Evolutionary conservation across 306 rosid genomes (phyloP).

Genomic region (Lathyrus sativus): DNA sequence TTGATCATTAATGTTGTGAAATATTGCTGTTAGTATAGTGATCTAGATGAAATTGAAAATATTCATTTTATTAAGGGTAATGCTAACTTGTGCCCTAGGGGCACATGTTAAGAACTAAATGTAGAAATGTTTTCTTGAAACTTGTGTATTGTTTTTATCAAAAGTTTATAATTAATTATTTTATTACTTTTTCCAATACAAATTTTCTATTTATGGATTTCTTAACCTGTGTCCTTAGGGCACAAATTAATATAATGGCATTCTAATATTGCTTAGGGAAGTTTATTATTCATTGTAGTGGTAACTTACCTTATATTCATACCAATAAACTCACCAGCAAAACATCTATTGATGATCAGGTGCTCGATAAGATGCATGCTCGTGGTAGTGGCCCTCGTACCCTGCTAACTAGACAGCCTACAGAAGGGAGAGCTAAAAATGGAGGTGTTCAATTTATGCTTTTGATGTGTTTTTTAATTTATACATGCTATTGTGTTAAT

Average conservation of each 20-base stretch:
- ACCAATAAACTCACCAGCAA: constrained; percentile 26
- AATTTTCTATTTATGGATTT: too few species aligned
- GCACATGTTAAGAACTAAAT: too few species aligned
- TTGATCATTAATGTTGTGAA: constrained; percentile 11
- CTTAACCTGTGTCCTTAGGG: too few species aligned
- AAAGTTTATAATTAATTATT: too few species aligned
- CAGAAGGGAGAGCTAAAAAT: constrained; percentile 91
- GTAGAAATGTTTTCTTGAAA: too few species aligned
- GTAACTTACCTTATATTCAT: constrained; percentile 11
- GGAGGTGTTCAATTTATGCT: constrained; percentile 64
- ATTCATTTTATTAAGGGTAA: not conserved
- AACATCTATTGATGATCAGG: constrained; percentile 51
- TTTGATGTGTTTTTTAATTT: constrained; percentile 15
- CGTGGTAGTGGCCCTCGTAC: constrained; percentile 83
- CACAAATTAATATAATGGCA: not conserved
- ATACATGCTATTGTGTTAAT: constrained; percentile 3
- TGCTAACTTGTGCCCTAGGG: too few species aligned
- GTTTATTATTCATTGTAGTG: not conserved
- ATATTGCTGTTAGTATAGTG: not conserved
- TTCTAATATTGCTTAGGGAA: constrained; percentile 17
- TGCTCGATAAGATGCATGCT: constrained; percentile 95
- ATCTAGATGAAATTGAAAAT: constrained; percentile 2
- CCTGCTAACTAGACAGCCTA: constrained; percentile 86
- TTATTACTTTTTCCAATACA: too few species aligned
- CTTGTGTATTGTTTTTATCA: too few species aligned